phyloP scores from a whole-genome alignment of 257 asterid species.

The Scutellaria galericulata region DNA sequence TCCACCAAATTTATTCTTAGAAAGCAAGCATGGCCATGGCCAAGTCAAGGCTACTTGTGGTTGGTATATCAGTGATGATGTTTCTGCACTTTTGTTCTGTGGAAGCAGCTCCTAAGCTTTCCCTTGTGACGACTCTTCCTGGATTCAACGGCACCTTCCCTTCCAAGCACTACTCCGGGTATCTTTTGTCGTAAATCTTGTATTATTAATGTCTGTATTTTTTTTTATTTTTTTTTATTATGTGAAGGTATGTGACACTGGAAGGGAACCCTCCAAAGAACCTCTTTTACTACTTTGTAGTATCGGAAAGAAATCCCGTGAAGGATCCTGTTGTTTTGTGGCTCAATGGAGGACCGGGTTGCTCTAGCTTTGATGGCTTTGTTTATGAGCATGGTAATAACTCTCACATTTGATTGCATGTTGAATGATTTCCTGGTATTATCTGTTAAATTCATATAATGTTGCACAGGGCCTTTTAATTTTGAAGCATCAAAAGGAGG shows the following conservation, averaged over 20 bases:
- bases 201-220: slow-evolving; percentile 1
- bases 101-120: slow-evolving; percentile 53
- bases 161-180: slow-evolving; percentile 68
- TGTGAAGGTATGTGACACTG: slow-evolving; percentile 48
- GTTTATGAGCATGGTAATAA: slow-evolving; percentile 62
- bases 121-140: slow-evolving; percentile 51
- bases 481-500: slow-evolving; percentile 54
- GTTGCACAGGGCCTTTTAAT: slow-evolving; percentile 63
- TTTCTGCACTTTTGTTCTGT: slow-evolving; percentile 31
- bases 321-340: slow-evolving; percentile 63
- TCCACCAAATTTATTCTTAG: slow-evolving; percentile 14
- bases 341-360: slow-evolving; percentile 76
- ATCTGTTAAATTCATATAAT: background rate
- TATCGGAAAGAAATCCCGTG: slow-evolving; percentile 53
- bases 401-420: background rate
- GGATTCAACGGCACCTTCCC: slow-evolving; percentile 64
- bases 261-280: slow-evolving; percentile 47
- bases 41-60: slow-evolving; percentile 17
- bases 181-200: background rate
- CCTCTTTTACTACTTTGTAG: slow-evolving; percentile 64
- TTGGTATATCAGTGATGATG: slow-evolving; percentile 33
- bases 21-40: slow-evolving; percentile 35
- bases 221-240: background rate
- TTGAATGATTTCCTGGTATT: slow-evolving; percentile 3
- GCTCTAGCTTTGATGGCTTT: slow-evolving; percentile 78